phyloP scores from a whole-genome alignment of 371 early-diverging fungal species.

The Rhizopus sp. region DNA sequence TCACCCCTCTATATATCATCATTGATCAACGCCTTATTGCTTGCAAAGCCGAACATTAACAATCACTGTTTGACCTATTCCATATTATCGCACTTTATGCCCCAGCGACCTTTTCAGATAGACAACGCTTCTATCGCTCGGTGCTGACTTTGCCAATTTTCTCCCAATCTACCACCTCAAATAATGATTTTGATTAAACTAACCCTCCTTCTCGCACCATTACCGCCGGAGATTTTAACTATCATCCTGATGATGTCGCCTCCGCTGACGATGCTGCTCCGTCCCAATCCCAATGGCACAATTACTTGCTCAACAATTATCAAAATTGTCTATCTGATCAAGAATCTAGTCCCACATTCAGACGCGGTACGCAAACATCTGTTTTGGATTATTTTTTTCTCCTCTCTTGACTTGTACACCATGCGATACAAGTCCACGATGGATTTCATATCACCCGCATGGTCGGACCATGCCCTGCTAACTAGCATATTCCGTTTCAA shows the following conservation, averaged over 20 bases:
- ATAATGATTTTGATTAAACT: no score
- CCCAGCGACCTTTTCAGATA: no score
- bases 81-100: slow-evolving; percentile 8
- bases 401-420: no score
- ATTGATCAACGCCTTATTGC: background rate
- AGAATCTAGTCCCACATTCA: no score
- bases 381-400: no score
- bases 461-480: slow-evolving; percentile 14
- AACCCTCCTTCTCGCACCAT: background rate
- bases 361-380: no score
- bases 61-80: background rate
- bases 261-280: background rate
- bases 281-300: slow-evolving; percentile 3
- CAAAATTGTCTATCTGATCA: no score
- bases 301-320: no score
- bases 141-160: background rate
- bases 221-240: slow-evolving; percentile 15
- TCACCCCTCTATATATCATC: background rate
- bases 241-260: background rate
- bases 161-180: background rate
- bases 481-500: background rate
- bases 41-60: background rate
- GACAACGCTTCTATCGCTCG: no score
- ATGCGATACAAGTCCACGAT: no score
- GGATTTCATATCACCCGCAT: background rate